These are phyloP conservation scores for Cryptococcus sp. DNA, from an alignment of 1,284 basidiomycete species.

Conservation along the genomic window DNA sequence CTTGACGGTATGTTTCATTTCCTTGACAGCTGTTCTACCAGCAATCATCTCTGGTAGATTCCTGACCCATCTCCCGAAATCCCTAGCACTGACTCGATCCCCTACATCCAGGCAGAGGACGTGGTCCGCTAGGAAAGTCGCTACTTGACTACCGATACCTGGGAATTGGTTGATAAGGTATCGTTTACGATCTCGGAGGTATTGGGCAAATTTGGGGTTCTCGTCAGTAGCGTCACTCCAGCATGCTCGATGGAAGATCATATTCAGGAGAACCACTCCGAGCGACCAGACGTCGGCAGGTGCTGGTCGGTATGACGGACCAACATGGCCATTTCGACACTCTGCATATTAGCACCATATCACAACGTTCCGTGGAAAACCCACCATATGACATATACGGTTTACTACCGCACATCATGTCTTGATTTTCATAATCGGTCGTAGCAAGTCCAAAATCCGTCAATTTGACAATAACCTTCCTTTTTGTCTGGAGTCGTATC, in stretches of 20 bases:
- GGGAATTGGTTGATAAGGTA: slow-evolving; percentile 89
- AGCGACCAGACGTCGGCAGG: slow-evolving; percentile 56
- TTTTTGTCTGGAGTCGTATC: slow-evolving; percentile 43
- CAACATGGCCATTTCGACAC: slow-evolving; percentile 88
- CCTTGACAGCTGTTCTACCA: slow-evolving; percentile 42
- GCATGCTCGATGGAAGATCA: slow-evolving; percentile 97
- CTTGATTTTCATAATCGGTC: slow-evolving; percentile 76
- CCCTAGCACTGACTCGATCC: slow-evolving; percentile 67
- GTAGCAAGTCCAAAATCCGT: slow-evolving; percentile 97
- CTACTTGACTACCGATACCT: slow-evolving; percentile 83
- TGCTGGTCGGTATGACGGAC: slow-evolving; percentile 85
- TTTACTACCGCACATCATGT: slow-evolving; percentile 97
- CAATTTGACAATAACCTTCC: slow-evolving; percentile 78
- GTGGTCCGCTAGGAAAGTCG: slow-evolving; percentile 74
- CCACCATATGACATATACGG: slow-evolving; percentile 97
- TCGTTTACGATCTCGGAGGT: slow-evolving; percentile 68
- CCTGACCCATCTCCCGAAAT: slow-evolving; percentile 82
- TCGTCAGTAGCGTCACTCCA: slow-evolving; percentile 90
- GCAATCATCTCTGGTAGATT: slow-evolving; percentile 69
- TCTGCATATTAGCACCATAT: slow-evolving; percentile 53
- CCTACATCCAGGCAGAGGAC: slow-evolving; percentile 71
- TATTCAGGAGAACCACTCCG: slow-evolving; percentile 62
- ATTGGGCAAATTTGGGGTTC: slow-evolving; percentile 73
- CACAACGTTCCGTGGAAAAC: slow-evolving; percentile 32
- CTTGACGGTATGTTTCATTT: slow-evolving; percentile 32